A percentile compares a stretch with the other conserved stretches of the same genome.
phyloP scores from a whole-genome alignment of 1,139 yeast genomes.

The Arxiozyma slooffiae region DNA sequence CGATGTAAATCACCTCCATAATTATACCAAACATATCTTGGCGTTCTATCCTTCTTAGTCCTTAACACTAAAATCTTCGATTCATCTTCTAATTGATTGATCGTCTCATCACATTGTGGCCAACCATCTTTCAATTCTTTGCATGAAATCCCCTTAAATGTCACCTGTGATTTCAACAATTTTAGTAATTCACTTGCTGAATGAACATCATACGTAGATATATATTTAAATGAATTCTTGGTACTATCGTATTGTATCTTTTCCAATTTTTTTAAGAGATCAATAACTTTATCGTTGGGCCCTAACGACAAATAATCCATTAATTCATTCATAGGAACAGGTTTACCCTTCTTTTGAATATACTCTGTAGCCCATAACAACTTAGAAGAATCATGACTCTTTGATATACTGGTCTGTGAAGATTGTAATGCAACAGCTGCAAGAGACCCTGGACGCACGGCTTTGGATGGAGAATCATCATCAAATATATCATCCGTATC shows the following conservation, averaged over 20 bases:
- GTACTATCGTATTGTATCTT: constrained; percentile 55
- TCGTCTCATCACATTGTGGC: constrained; percentile 79
- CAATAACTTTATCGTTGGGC: constrained; percentile 45
- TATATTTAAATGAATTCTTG: constrained; percentile 65
- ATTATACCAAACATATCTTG: constrained; percentile 88
- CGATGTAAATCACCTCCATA: constrained; percentile 61
- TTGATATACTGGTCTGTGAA: constrained; percentile 36
- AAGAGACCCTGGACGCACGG: constrained; percentile 31
- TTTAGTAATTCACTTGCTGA: constrained; percentile 67
- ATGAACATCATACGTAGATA: constrained; percentile 80
- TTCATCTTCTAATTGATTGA: constrained; percentile 65
- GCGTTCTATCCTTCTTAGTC: constrained; percentile 85
- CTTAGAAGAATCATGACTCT: constrained; percentile 62
- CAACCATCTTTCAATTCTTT: constrained; percentile 93
- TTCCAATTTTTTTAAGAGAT: constrained; percentile 64
- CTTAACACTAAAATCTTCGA: constrained; percentile 72
- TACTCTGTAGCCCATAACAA: constrained; percentile 82
- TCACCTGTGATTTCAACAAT: constrained; percentile 68
- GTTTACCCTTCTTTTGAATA: constrained; percentile 56
- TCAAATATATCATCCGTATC: constrained; percentile 17
- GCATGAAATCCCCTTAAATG: constrained; percentile 81
- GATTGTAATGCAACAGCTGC: constrained; percentile 28
- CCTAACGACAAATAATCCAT: constrained; percentile 31
- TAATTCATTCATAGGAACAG: constrained; percentile 46
- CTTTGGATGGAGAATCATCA: constrained; percentile 21